phyloP scores from a whole-genome alignment of 1,284 basidiomycete genomes.

The Ceratobasidium sp. region DNA sequence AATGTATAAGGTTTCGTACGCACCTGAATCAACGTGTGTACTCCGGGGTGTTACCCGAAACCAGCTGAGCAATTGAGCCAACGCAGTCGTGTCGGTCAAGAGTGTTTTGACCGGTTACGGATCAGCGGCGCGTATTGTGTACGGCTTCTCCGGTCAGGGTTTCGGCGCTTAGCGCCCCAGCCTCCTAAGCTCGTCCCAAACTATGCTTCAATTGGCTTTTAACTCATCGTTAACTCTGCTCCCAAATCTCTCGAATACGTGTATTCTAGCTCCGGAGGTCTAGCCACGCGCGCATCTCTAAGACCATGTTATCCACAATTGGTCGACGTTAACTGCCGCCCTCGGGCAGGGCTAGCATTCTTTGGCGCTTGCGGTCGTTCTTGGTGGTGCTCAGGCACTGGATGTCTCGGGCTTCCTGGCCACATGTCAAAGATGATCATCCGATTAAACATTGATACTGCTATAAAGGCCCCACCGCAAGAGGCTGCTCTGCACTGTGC shows the following conservation, averaged over 20 bases:
- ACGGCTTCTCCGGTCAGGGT: constrained; percentile 29
- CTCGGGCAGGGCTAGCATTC: constrained; percentile 18
- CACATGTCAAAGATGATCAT: constrained; percentile 20
- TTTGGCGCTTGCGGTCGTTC: constrained; percentile 10
- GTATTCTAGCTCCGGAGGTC: neutral
- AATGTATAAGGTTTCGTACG: too few relatives aligned
- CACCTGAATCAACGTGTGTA: too few relatives aligned
- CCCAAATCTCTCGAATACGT: neutral
- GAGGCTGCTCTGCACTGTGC: neutral
- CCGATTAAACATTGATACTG: neutral
- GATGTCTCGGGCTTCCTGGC: neutral
- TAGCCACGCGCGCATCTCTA: neutral
- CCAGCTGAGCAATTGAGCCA: too few relatives aligned
- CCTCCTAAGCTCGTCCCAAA: neutral
- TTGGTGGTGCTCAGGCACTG: constrained; percentile 23
- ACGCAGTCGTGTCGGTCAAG: too few relatives aligned
- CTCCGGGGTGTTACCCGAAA: too few relatives aligned
- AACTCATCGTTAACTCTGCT: neutral
- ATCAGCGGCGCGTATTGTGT: constrained; percentile 30
- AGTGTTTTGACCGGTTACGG: too few relatives aligned
- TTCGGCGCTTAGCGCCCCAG: constrained; percentile 17
- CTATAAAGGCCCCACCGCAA: constrained; percentile 12
- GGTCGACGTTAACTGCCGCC: neutral
- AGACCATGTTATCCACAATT: too few relatives aligned
- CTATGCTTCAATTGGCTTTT: neutral